Evolutionary conservation across 2,329 filamentous ascomycete species (phyloP).

Genomic region (Fonsecaea pugnacius): DNA sequence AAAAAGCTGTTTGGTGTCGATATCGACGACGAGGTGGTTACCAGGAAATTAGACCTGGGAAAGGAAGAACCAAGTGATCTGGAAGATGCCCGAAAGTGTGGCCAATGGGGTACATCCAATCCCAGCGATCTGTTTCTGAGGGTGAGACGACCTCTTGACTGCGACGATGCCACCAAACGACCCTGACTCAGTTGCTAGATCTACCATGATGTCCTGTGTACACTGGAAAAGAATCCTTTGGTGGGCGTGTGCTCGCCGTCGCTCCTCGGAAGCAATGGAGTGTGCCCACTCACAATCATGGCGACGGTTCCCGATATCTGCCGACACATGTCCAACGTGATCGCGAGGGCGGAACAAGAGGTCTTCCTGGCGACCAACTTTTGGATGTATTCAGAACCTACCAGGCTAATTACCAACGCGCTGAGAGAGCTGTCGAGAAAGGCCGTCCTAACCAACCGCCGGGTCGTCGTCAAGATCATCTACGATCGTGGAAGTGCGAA

Average conservation of each 20-base stretch:
- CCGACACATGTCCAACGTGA: constrained; percentile 76
- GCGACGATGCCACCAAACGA: background rate
- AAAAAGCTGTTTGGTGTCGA: constrained; percentile 59
- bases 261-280: constrained; percentile 65
- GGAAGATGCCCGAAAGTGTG: constrained; percentile 62
- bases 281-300: constrained; percentile 70
- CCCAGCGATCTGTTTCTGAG: constrained; percentile 70
- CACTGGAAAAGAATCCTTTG: constrained; percentile 47
- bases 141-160: constrained; percentile 43
- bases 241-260: constrained; percentile 60
- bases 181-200: constrained; percentile 49
- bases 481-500: constrained; percentile 72
- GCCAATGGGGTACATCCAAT: constrained; percentile 66
- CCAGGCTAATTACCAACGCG: constrained; percentile 68
- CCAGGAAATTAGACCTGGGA: constrained; percentile 30
- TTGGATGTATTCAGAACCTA: constrained; percentile 72
- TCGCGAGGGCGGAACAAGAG: constrained; percentile 72
- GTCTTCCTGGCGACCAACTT: constrained; percentile 76
- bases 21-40: constrained; percentile 29
- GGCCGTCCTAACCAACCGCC: constrained; percentile 61
- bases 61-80: constrained; percentile 51
- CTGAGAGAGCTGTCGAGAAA: constrained; percentile 70
- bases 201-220: constrained; percentile 66
- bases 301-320: constrained; percentile 71
- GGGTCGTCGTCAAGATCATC: constrained; percentile 72